Base-by-base conservation (phyloP, 768 basidiomycete species). In the Lactarius hatsudake region DNA sequence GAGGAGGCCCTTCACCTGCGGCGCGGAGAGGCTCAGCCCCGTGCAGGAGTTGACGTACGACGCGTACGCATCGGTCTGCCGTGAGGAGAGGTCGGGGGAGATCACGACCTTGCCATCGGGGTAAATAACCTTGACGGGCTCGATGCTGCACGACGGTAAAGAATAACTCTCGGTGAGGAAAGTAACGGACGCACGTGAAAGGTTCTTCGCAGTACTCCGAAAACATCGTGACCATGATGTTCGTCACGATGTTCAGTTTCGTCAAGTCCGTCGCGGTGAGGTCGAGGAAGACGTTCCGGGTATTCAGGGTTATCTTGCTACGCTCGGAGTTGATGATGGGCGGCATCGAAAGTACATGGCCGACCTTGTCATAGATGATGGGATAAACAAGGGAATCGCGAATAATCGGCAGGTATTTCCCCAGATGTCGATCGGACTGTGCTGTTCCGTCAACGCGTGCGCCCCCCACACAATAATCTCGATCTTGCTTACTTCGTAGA, bases 241-340 rank as follows among this genome's bases (percentile, higher is more conserved):
- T 97, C 58, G 94, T 86, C 61, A 98, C 97, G 59, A 98, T 96
- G 70, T 90, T 88, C 67, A 99, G 86, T 79, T 99, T 99, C 34
- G 96, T 98, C 75, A 92, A 85, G 74, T 99, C 97, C 20, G 94
- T 97, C 3, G 96, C 96, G 10, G 97, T 98, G 36, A 96, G 87
- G 77, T 99, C 97, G 72, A 99, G 91, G 80, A 98, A 98, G 76
- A 99, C 81, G 76, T 98, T 98, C 61, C 83, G 85, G 13, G 97
- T 98, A 74, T 94, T 89, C 69, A 97, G 81, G 0, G 93, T 92
- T 74, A 99, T 98, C 81, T 98, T 98, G 76, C 94, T 98, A 78
- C 93, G 93, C 71, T 97, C 90, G 4, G 94, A 96, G 78, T 97
- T 97, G 79, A 96, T 96, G 76, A 99, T 98, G 10, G 97, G 97